These are phyloP conservation scores for Eucalyptus regnans DNA, from an alignment of 345 rosid species.

Conservation along the genomic window DNA sequence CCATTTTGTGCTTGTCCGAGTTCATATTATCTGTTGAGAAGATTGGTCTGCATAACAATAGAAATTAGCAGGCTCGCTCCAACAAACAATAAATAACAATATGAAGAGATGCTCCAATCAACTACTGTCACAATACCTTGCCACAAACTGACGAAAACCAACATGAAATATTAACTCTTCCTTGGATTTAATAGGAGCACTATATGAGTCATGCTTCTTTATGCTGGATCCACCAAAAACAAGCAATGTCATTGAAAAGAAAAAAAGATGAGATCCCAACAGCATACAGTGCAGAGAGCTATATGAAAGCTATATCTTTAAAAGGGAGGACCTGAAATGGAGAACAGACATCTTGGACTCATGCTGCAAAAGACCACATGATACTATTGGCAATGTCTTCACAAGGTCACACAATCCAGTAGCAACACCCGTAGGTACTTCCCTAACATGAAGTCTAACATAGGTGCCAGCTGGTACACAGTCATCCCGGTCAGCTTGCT, in stretches of 20 bases:
- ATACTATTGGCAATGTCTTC: conserved; percentile 36
- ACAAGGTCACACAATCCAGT: conserved; percentile 34
- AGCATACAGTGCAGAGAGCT: background rate
- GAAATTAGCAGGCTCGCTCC: background rate
- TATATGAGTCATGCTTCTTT: conserved; percentile 67
- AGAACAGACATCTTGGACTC: conserved; percentile 98
- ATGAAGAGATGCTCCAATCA: background rate
- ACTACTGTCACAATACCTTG: conserved; percentile 34
- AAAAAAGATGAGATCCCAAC: background rate
- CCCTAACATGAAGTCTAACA: conserved; percentile 63
- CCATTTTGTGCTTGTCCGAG: conserved; percentile 96
- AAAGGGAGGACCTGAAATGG: conserved; percentile 58
- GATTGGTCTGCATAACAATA: conserved; percentile 50
- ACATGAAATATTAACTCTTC: conserved; percentile 87
- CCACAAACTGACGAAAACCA: conserved; percentile 90
- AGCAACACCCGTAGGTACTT: conserved; percentile 50
- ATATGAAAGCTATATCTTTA: background rate
- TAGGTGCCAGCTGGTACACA: conserved; percentile 50
- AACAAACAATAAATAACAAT: background rate
- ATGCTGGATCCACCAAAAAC: conserved; percentile 27
- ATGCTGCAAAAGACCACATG: conserved; percentile 85
- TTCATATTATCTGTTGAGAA: conserved; percentile 70
- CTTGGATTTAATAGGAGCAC: conserved; percentile 75
- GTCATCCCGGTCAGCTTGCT: conserved; percentile 42
- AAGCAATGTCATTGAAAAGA: background rate